Percentiles rank a stretch among this genome's conserved stretches.
phyloP scores from a whole-genome alignment of 495 filamentous ascomycete genomes.

The Penicillium cataractarum region DNA sequence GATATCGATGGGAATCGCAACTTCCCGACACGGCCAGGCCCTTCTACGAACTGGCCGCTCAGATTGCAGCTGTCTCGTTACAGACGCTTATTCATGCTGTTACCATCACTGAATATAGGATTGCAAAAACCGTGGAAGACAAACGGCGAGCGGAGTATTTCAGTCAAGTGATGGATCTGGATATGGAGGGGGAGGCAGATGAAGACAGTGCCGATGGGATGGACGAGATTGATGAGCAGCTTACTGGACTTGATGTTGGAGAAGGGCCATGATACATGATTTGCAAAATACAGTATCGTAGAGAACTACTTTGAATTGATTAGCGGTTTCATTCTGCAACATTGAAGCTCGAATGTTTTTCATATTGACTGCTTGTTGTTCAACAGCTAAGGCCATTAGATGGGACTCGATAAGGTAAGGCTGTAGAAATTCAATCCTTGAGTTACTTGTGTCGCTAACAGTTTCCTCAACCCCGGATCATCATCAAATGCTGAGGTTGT shows the following conservation, averaged over 20 bases:
- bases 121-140: constrained; percentile 46
- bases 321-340: background rate
- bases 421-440: background rate
- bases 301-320: background rate
- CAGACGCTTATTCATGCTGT: constrained; percentile 53
- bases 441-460: background rate
- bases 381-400: background rate
- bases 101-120: constrained; percentile 46
- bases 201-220: constrained; percentile 33
- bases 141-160: constrained; percentile 37
- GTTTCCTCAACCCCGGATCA: background rate
- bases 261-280: constrained; percentile 8
- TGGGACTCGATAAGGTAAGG: background rate
- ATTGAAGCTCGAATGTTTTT: background rate
- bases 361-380: background rate
- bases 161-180: constrained; percentile 19
- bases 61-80: constrained; percentile 49
- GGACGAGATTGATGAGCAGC: constrained; percentile 35
- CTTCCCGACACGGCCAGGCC: constrained; percentile 54
- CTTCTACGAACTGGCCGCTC: constrained; percentile 61
- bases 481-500: background rate
- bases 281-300: background rate
- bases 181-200: constrained; percentile 21
- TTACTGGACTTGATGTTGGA: constrained; percentile 32
- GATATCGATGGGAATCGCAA: constrained; percentile 60